Evolutionary conservation across 495 filamentous ascomycete genomes (phyloP), one percentile per base, ranked within the genome.

Genomic region (Thozetella sp.): DNA sequence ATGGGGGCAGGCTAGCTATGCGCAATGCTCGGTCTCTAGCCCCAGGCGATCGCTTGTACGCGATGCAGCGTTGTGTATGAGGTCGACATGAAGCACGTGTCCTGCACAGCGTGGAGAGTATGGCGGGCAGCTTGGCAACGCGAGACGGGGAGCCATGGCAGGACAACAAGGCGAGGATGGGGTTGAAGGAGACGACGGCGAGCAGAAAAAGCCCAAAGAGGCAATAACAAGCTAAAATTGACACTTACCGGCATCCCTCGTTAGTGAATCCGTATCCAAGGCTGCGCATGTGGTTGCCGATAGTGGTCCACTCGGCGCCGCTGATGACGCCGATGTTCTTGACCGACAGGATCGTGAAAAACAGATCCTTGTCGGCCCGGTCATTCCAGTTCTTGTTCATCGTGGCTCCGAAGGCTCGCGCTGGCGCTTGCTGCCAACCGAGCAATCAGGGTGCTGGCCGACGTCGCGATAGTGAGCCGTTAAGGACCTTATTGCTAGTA

Each of bases 381-480:
- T 82, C 79, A 56, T 77, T 79, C 79, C 79, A 82, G 64, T 82
- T 82, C 57, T 80, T 82, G 62, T 80, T 81, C 76, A 78, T 81
- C 22, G 58, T 65, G 59, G 51, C 25, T 19, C 27, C 4, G 46
- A 22, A 26, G 20, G 59, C 25, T 50, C 34, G 20, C 6, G 3
- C 22, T 22, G 37, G 48, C 50, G 54, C 51, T 19, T 59, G 59
- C 34, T 24, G 34, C 25, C 54, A 34, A 25, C 46, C 54, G 54
- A 56, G 34, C 46, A 45, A 45, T 56, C 10, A 25, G 43, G 22
- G 22, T 23, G 34, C 54, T 56, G 34, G 34, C 15, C 26, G 54
- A 45, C 20, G 43, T 45, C 24, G 54, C 54, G 43, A 45, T 46
- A 23, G 43, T 56, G 54, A 56, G 12, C 43, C 43, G 43, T 48